A percentile compares a stretch with the other conserved stretches of the same genome.
phyloP scores from a whole-genome alignment of 176 grass and related monocot genomes.

The Saccharum spontaneum region DNA sequence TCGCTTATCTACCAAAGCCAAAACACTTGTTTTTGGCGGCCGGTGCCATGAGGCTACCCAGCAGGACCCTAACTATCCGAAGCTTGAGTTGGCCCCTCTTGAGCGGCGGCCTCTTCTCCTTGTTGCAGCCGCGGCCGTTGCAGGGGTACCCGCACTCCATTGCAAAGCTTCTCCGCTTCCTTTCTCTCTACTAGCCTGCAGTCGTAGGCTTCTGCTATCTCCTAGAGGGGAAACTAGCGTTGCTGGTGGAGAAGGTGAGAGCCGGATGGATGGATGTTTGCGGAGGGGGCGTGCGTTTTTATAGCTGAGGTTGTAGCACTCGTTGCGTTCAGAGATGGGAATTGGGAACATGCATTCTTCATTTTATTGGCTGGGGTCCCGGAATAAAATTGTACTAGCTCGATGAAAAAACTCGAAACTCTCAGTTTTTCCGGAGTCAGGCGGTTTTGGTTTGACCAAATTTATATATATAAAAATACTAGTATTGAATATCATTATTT shows the following conservation, averaged over 20 bases:
- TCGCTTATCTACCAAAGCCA: slow-evolving; percentile 13
- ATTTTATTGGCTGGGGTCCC: not conserved
- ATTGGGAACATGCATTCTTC: not conserved
- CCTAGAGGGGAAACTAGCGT: not conserved
- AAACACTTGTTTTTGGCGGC: slow-evolving; percentile 19
- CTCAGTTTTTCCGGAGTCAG: not conserved
- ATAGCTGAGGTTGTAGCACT: slow-evolving; percentile 4
- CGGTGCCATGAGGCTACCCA: slow-evolving; percentile 19
- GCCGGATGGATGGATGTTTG: not conserved
- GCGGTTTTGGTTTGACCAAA: not conserved
- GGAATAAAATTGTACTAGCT: not conserved
- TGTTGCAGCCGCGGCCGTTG: not conserved
- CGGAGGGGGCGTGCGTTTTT: slow-evolving; percentile 1
- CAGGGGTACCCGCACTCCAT: slow-evolving; percentile 34
- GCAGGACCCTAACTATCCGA: slow-evolving; percentile 25
- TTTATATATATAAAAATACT: not conserved
- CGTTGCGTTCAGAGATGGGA: not conserved
- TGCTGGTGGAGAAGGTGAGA: not conserved
- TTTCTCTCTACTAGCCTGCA: not conserved
- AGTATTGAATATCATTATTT: no score
- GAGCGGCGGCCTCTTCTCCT: slow-evolving; percentile 46
- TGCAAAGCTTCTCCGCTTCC: not conserved
- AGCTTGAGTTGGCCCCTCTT: slow-evolving; percentile 61
- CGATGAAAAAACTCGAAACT: not conserved
- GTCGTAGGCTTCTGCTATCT: no score